These are phyloP conservation scores for Calonectria montana DNA, from an alignment of 2,329 filamentous ascomycete genomes.

Conservation along the genomic window DNA sequence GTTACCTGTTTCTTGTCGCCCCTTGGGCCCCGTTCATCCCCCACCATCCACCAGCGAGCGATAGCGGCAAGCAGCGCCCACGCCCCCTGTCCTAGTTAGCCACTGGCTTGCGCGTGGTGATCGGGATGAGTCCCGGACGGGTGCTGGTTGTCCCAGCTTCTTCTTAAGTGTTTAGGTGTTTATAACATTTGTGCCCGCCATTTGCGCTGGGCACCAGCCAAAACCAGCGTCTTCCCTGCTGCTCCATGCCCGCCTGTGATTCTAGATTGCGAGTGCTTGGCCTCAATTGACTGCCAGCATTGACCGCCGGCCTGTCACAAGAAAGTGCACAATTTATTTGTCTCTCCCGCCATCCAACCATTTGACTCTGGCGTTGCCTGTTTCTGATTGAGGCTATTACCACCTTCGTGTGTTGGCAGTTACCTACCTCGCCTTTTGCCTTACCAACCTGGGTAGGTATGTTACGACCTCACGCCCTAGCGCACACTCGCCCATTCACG, in stretches of 20 bases:
- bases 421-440: slow-evolving; percentile 12
- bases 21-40: slow-evolving; percentile 31
- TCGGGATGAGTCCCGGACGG: neutral
- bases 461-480: slow-evolving; percentile 10
- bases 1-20: slow-evolving; percentile 21
- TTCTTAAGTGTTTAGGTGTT: neutral
- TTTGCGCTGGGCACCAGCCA: neutral
- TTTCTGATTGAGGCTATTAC: slow-evolving; percentile 25
- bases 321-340: slow-evolving; percentile 4
- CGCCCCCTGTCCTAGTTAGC: slow-evolving; percentile 7
- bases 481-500: slow-evolving; percentile 5
- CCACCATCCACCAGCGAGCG: slow-evolving; percentile 31
- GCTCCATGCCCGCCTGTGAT: neutral
- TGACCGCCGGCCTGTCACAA: neutral
- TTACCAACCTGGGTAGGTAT: slow-evolving; percentile 3
- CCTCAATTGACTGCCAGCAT: neutral
- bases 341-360: slow-evolving; percentile 17
- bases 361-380: slow-evolving; percentile 18
- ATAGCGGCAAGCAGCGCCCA: slow-evolving; percentile 1
- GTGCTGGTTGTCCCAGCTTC: neutral
- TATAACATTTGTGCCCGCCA: neutral
- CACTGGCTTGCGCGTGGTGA: slow-evolving; percentile 1
- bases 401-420: slow-evolving; percentile 21
- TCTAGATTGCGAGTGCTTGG: neutral
- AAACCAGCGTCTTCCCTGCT: neutral